Base-by-base conservation (phyloP, 2,329 filamentous ascomycete species). In the Aspergillus sclerotialis region DNA sequence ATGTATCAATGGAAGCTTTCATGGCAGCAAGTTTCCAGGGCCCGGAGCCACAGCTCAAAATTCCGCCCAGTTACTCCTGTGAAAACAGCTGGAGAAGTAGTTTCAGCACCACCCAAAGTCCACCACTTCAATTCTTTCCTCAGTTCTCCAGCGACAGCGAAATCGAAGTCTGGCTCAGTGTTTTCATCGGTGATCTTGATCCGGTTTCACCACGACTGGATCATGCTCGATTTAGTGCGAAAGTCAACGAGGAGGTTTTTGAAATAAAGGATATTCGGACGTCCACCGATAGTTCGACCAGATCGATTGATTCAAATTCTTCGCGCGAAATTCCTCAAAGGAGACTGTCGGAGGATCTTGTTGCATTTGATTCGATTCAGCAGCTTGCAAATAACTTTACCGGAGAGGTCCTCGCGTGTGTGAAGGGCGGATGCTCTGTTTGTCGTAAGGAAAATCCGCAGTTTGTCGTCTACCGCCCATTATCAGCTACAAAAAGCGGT, bases 161-260 rank as follows among this genome's bases (percentile, higher is more conserved):
- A 4, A 32, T 38, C 14, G 23, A 32, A 7, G 28, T 38, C 13
- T 35, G 32, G 32, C 26, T 35, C 28, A 38, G 32, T 18, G 23
- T 38, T 2, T 38, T 35, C 32, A 28, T 38, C 7, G 36, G 36
- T 16, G 17, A 19, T 10, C 23, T 28, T 7, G 21, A 27, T 17
- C 4, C 25, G n/a, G 15, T 7, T n/a, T 13, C 17, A 7, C 31
- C 32, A 2, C 23, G 19, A 3, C 17, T 38, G 3, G 32, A 35
- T 28, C 28, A 35, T 30, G 32, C 32, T n/a, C 26, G 36, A 2
- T 38, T 38, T 16, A 27, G 30, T 9, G 32, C 32, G 7, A 24
- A 15, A 5, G 19, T 32, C 12, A 30, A 28, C 7, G 32, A 35
- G 19, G 9, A 34, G 14, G 28, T 24, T 2, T 38, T 36, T 21